Base-by-base conservation (phyloP, 805 yeast species). In the Komagataella pastoris region DNA sequence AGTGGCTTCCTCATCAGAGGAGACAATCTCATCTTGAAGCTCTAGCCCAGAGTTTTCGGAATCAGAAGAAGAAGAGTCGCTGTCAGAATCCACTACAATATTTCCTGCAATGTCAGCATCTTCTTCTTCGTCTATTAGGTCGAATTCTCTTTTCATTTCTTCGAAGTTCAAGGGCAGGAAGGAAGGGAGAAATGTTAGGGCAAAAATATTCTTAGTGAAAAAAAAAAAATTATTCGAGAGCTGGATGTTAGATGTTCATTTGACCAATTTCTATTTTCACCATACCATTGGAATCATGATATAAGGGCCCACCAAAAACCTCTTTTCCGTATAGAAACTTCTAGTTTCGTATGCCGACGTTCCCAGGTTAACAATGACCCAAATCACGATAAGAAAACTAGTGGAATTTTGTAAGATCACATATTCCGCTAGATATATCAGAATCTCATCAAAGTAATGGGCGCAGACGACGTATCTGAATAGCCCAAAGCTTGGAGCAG, bases 401-500 rank as follows among this genome's bases (percentile, higher is more conserved):
- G 56, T 56, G 2, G 7, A 7, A 12, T 58, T 63, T 8, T 48
- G 44, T 1, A 61, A 49, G 8, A 63, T 12, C 0, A 61, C 17
- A 3, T 54, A 44, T 17, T 63, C 57, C 1, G 74, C 59, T 0
- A 67, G 48, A 57, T 85, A 85, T 2, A 85, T 72, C 43, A 74
- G 24, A 6, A 81, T 66, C 59, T 85, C 95, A 61, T 83, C 83
- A 17, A 80, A 66, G 57, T 85, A 85, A 62, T 85, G 95, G 0
- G 91, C 84, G 56, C 83, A 77, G 17, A 79, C 68, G 1, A 76
- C 69, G n/a, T 61, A 62, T 47, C 63, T 62, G 60, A 83, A 83
- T 48, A 79, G 55, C 1, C 81, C 73, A 43, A 65, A 61, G 2
- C 58, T 61, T 2, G 95, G 93, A 23, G 73, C 58, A 1, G 78